These are phyloP conservation scores for Mycena floridula DNA, from an alignment of 768 basidiomycete species.

Conservation along the genomic window DNA sequence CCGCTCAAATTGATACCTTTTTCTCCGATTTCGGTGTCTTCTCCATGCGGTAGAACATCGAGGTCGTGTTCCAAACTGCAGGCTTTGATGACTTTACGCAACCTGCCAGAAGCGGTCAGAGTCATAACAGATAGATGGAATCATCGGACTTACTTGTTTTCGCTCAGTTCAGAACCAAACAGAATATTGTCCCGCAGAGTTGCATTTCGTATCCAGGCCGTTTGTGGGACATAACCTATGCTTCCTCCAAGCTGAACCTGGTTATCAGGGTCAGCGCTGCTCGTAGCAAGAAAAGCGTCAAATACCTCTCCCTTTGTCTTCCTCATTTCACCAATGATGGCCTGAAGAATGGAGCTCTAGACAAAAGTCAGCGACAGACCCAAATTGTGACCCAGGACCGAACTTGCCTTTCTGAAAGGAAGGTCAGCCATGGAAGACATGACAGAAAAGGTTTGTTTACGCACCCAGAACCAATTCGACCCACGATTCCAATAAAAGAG, in stretches of 20 bases:
- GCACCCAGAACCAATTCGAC: constrained; percentile 50
- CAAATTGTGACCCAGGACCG: no score
- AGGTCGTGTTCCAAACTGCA: constrained; percentile 72
- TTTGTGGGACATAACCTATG: constrained; percentile 55
- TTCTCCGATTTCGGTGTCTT: constrained; percentile 70
- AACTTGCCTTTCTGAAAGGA: no score
- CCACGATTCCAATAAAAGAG: constrained; percentile 45
- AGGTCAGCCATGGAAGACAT: not conserved
- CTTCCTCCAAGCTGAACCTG: constrained; percentile 38
- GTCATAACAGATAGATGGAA: not conserved
- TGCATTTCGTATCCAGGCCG: constrained; percentile 62
- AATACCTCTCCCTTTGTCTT: constrained; percentile 36
- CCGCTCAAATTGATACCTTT: constrained; percentile 69
- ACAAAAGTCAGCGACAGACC: no score
- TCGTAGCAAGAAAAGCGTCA: not conserved
- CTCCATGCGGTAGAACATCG: constrained; percentile 63
- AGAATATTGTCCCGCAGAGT: constrained; percentile 70
- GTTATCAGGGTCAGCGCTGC: not conserved
- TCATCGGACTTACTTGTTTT: constrained; percentile 21
- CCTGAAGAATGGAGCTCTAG: constrained; percentile 28
- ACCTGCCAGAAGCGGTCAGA: constrained; percentile 25
- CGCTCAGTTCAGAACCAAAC: constrained; percentile 64
- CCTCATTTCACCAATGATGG: constrained; percentile 41
- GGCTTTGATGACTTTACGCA: constrained; percentile 50
- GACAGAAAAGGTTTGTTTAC: constrained; percentile 2